A percentile compares a stretch with the other conserved stretches of the same genome.
Conservation (phyloP, 306 rosid genomes). For the Pachyrhizus erosus region DNA sequence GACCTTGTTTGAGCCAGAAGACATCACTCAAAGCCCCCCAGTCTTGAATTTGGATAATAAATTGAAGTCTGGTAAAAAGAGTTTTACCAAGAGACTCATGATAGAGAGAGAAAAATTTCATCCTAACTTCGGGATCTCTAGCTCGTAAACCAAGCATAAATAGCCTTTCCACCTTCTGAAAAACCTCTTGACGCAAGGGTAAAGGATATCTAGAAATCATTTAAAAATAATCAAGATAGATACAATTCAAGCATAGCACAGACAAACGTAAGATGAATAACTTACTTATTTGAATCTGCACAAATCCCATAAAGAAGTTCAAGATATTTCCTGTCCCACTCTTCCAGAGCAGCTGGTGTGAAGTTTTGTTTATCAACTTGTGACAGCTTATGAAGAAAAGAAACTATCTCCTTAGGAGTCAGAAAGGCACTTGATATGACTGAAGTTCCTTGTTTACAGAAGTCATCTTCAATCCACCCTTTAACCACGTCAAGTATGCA, state of each 20-base stretch:
- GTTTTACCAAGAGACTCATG: constrained; percentile 86
- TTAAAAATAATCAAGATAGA: constrained; percentile 36
- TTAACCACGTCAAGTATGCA: constrained; percentile 96
- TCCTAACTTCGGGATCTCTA: constrained; percentile 89
- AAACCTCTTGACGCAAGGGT: constrained; percentile 82
- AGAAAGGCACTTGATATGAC: constrained; percentile 71
- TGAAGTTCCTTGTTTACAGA: constrained; percentile 78
- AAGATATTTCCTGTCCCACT: constrained; percentile 92
- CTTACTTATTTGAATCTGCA: constrained; percentile 90
- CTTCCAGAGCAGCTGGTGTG: constrained; percentile 67
- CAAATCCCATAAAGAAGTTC: constrained; percentile 89
- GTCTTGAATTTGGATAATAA: constrained; percentile 85
- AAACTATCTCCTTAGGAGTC: constrained; percentile 83
- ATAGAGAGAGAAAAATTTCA: constrained; percentile 85
- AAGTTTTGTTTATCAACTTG: constrained; percentile 88
- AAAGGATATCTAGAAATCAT: constrained; percentile 66
- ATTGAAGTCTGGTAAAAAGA: constrained; percentile 85
- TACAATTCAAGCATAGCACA: constrained; percentile 31
- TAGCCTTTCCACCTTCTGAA: constrained; percentile 91
- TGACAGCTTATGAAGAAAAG: constrained; percentile 96
- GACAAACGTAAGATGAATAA: constrained; percentile 26
- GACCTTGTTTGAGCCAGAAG: constrained; percentile 99
- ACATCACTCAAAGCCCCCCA: constrained; percentile 97
- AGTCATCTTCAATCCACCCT: constrained; percentile 97
- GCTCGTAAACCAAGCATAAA: constrained; percentile 98